Evolutionary conservation across 495 filamentous ascomycete species (phyloP).

Genomic region (Xylaria curta): DNA sequence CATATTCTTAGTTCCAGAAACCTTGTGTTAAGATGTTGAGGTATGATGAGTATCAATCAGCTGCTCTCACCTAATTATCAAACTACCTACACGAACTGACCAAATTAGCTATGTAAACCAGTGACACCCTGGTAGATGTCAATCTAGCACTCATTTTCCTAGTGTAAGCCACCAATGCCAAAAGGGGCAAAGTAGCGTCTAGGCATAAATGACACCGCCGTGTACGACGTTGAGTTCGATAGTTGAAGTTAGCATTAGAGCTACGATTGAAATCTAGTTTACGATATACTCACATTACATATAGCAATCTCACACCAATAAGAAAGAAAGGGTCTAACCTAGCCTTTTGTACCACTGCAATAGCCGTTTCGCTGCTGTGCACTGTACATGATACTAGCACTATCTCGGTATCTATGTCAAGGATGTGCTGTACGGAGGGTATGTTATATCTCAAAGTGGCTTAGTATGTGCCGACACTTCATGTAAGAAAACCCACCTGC

Average conservation of each 20-base stretch:
- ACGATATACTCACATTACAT: too few species aligned
- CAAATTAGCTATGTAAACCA: not conserved
- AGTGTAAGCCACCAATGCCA: not conserved
- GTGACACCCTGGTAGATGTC: not conserved
- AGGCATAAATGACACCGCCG: not conserved
- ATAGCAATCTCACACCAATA: not conserved
- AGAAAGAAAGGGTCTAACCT: not conserved
- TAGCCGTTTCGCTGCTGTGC: not conserved
- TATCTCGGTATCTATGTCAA: not conserved
- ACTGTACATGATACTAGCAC: not conserved
- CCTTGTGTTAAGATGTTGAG: not conserved
- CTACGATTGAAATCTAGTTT: too few species aligned
- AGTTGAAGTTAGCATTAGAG: not conserved
- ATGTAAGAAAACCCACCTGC: slow-evolving; percentile 2
- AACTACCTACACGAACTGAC: not conserved
- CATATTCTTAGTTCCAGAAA: not conserved
- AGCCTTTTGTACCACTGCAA: not conserved
- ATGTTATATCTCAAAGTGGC: slow-evolving; percentile 3
- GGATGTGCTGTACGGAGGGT: not conserved
- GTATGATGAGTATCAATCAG: too few species aligned
- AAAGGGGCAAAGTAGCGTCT: not conserved
- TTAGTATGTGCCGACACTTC: not conserved
- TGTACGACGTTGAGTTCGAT: not conserved
- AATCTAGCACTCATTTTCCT: not conserved
- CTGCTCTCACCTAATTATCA: too few species aligned